Conservation (phyloP, 2,329 filamentous ascomycete species). For the Epichloe sp. region DNA sequence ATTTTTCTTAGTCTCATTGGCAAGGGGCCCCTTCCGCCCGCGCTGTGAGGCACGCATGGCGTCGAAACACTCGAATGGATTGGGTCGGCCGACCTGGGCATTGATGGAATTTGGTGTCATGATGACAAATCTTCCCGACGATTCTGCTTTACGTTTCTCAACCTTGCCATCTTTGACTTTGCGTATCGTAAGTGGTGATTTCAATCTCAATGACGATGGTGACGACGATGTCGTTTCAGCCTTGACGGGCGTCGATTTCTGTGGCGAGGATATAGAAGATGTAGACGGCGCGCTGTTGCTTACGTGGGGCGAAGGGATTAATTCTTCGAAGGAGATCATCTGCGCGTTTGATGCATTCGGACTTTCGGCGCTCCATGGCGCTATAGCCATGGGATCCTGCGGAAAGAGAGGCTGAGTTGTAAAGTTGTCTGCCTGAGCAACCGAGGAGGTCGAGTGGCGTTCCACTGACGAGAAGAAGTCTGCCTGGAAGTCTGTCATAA, state of each 20-base stretch:
- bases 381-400: slow-evolving; percentile 18
- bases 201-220: slow-evolving; percentile 5
- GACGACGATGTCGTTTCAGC: slow-evolving; percentile 9
- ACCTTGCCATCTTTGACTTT: slow-evolving; percentile 28
- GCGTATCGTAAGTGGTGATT: slow-evolving; percentile 23
- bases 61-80: slow-evolving; percentile 43
- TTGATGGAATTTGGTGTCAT: slow-evolving; percentile 41
- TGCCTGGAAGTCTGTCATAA: slow-evolving; percentile 20
- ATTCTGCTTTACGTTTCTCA: slow-evolving; percentile 16
- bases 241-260: slow-evolving; percentile 16
- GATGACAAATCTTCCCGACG: slow-evolving; percentile 37
- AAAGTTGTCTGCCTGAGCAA: slow-evolving; percentile 10
- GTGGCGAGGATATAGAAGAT: slow-evolving; percentile 15
- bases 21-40: slow-evolving; percentile 42
- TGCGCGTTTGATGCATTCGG: slow-evolving; percentile 17
- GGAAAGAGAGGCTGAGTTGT: slow-evolving; percentile 27
- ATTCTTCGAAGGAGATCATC: slow-evolving; percentile 26
- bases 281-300: slow-evolving; percentile 8
- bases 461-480: slow-evolving; percentile 15
- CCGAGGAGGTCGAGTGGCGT: slow-evolving; percentile 9
- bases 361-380: slow-evolving; percentile 29
- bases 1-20: slow-evolving; percentile 39
- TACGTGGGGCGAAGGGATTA: slow-evolving; percentile 20
- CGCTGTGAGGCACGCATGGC: slow-evolving; percentile 37
- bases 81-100: slow-evolving; percentile 35